phyloP scores from a whole-genome alignment of 225 moss, liverwort and hornwort genomes.

The Neckera pumila region DNA sequence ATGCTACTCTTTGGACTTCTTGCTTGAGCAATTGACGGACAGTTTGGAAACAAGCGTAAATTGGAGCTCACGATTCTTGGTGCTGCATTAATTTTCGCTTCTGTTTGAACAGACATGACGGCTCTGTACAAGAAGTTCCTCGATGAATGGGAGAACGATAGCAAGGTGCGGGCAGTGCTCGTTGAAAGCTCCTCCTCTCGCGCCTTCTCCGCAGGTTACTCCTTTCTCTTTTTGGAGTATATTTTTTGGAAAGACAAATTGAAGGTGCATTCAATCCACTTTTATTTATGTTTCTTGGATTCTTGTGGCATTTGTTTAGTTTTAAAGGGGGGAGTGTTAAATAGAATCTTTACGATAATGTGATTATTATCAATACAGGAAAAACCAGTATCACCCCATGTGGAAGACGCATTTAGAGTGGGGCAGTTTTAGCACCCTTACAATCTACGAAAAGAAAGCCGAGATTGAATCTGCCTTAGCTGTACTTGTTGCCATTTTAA shows the following conservation, averaged over 20 bases:
- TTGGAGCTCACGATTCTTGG: neutral
- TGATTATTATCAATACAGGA: neutral
- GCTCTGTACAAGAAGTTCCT: conserved; percentile 65
- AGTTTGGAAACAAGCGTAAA: neutral
- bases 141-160: conserved; percentile 64
- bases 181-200: conserved; percentile 81
- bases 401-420: neutral
- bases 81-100: neutral
- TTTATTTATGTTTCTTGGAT: neutral
- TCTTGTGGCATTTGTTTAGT: neutral
- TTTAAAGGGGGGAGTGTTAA: neutral
- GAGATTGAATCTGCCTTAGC: too few species aligned
- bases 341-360: neutral
- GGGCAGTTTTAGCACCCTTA: neutral
- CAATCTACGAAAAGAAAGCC: too few species aligned
- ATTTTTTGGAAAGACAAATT: neutral
- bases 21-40: neutral
- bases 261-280: neutral
- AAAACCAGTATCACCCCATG: neutral
- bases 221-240: neutral
- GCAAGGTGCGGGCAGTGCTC: conserved; percentile 66
- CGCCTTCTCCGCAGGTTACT: conserved; percentile 81
- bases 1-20: neutral
- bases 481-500: neutral
- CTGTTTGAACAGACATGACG: conserved; percentile 74